Percentiles rank a stretch among this genome's conserved stretches.
Conservation (phyloP, 768 basidiomycete species). For the Naganishia kalamii region DNA sequence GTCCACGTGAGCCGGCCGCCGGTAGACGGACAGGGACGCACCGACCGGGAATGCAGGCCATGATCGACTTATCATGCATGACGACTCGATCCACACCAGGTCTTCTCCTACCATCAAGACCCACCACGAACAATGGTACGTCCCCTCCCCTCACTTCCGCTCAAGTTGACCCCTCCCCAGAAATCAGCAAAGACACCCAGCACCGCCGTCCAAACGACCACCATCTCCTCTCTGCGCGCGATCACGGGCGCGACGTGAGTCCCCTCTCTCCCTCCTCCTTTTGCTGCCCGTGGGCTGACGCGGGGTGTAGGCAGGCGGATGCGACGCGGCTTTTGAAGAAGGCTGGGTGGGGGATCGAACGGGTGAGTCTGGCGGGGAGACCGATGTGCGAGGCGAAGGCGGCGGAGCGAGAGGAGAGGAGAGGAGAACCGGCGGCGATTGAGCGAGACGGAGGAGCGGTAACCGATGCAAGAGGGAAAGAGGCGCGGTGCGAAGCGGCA, state of each 20-base stretch:
- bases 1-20: too few species aligned
- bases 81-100: too few species aligned
- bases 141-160: background rate
- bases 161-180: background rate
- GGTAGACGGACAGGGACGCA: too few species aligned
- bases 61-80: too few species aligned
- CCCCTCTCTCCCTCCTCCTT: background rate
- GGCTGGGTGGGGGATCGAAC: conserved; percentile 38
- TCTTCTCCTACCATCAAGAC: too few species aligned
- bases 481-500: too few species aligned
- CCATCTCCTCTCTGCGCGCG: conserved; percentile 23
- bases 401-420: background rate
- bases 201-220: background rate
- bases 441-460: too few species aligned
- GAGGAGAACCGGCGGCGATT: too few species aligned
- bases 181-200: conserved; percentile 4
- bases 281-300: background rate
- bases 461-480: too few species aligned
- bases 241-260: conserved; percentile 43
- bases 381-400: background rate
- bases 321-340: conserved; percentile 41
- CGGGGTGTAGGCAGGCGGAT: conserved; percentile 29
- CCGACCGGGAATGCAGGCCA: too few species aligned
- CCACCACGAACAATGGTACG: too few species aligned
- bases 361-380: conserved; percentile 28